Base-by-base conservation (phyloP, 129 eudicot species). In the Flaveria sonorensis region DNA sequence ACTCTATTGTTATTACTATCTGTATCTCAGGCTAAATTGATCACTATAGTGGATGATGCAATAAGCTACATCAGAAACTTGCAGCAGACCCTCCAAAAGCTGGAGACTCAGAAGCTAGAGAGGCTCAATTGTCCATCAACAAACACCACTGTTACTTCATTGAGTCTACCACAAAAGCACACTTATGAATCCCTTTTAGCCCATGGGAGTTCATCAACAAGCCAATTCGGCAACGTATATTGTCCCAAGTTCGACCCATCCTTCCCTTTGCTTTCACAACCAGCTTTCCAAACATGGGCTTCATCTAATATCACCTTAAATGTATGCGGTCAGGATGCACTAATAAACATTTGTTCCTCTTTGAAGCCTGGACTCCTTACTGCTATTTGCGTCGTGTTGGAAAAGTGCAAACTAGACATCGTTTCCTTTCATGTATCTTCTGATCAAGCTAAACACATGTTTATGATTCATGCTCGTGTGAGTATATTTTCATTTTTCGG, bases 41-140 rank as follows among this genome's bases (percentile, higher is more conserved):
- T 89, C 20, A 90, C 96, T 32, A 84, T 90, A 13, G 92, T 93
- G 47, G 96, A 93, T 75, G 96, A 93, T 74, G 92, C 98, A 16
- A 87, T 93, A 67, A 87, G 60, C 73, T 76, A 84, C 82, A 88
- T 93, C 14, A 79, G 63, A 79, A 57, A 84, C 68, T 71, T 93
- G 48, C 81, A 90, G 68, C 36, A 79, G 50, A 88, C 85, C 12
- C 82, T 88, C 6, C 72, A 85, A 43, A 81, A 81, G 36, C 96
- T 93, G 5, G 83, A 93, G 71, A 81, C 81, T 19, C 78, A 79
- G 56, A 93, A 90, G 84, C 72, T 81, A 12, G 89, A 88, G 48
- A 82, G 73, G 82, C 67, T 86, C 74, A 76, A 80, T 10, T 68
- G 77, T 15, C 60, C 45, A 16, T 68, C 74, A 23, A 71, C 84